phyloP scores from a whole-genome alignment of 148 eudicot genomes.

The Vaccinium myrtillus region DNA sequence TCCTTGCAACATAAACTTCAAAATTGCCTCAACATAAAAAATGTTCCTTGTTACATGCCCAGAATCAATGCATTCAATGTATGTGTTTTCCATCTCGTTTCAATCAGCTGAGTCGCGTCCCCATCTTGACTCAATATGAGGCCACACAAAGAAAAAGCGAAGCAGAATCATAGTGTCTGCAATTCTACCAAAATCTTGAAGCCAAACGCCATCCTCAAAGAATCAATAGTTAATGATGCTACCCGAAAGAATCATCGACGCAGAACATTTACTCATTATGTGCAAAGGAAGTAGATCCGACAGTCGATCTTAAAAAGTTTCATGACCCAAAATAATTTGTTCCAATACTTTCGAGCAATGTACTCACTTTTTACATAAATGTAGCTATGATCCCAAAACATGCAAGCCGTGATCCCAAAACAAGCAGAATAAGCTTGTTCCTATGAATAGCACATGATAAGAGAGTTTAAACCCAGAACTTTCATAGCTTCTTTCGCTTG shows the following conservation, averaged over 20 bases:
- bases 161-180: background rate
- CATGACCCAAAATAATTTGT: background rate
- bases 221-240: background rate
- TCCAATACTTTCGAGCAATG: background rate
- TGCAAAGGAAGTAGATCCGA: background rate
- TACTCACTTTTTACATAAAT: background rate
- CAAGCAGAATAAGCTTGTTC: background rate
- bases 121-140: background rate
- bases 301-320: background rate
- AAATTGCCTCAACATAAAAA: background rate
- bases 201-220: background rate
- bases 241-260: conserved; percentile 12
- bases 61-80: background rate
- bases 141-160: background rate
- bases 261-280: background rate
- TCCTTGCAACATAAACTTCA: background rate
- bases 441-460: background rate
- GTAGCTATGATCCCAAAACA: no score
- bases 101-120: background rate
- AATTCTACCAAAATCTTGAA: background rate
- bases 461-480: background rate
- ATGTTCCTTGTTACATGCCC: background rate
- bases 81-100: background rate
- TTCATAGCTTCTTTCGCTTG: conserved; percentile 29
- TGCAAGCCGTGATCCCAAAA: background rate